These are phyloP conservation scores for Sporothrix brasiliensis DNA, from an alignment of 2,329 filamentous ascomycete genomes.

Conservation along the genomic window DNA sequence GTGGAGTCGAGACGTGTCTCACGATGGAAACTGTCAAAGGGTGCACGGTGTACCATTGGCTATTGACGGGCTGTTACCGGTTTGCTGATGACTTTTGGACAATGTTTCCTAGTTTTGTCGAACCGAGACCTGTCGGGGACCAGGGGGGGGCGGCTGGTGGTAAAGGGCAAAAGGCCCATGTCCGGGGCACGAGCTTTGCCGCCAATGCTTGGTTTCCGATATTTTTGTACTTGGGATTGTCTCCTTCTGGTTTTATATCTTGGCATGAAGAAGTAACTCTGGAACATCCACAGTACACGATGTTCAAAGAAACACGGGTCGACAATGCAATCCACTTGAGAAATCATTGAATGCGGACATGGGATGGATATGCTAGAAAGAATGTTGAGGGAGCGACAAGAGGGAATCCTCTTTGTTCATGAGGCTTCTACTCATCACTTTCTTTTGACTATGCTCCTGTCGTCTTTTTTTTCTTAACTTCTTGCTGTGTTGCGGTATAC, in stretches of 20 bases:
- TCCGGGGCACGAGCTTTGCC: slow-evolving; percentile 26
- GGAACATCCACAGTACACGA: slow-evolving; percentile 4
- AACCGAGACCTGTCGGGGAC: slow-evolving; percentile 20
- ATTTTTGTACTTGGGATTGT: background rate
- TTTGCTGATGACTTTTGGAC: slow-evolving; percentile 6
- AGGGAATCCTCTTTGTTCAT: background rate
- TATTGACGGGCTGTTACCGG: background rate
- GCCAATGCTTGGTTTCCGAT: slow-evolving; percentile 4
- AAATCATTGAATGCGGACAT: slow-evolving; percentile 1
- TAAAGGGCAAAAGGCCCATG: slow-evolving; percentile 14
- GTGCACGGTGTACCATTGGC: slow-evolving; percentile 28
- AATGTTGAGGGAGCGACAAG: background rate
- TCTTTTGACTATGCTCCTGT: too few relatives aligned
- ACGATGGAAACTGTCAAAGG: slow-evolving; percentile 30
- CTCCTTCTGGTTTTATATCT: background rate
- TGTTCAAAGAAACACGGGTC: slow-evolving; percentile 8
- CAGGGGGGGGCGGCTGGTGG: background rate
- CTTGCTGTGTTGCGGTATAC: background rate
- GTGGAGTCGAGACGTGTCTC: slow-evolving; percentile 36
- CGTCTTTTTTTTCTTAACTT: background rate
- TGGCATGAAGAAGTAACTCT: background rate
- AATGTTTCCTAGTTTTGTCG: slow-evolving; percentile 22
- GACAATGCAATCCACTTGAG: slow-evolving; percentile 1
- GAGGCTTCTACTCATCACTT: background rate
- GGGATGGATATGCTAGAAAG: slow-evolving; percentile 1